Conservation (phyloP, 2,329 filamentous ascomycete species). For the Magnaporthiopsis rhizophila region DNA sequence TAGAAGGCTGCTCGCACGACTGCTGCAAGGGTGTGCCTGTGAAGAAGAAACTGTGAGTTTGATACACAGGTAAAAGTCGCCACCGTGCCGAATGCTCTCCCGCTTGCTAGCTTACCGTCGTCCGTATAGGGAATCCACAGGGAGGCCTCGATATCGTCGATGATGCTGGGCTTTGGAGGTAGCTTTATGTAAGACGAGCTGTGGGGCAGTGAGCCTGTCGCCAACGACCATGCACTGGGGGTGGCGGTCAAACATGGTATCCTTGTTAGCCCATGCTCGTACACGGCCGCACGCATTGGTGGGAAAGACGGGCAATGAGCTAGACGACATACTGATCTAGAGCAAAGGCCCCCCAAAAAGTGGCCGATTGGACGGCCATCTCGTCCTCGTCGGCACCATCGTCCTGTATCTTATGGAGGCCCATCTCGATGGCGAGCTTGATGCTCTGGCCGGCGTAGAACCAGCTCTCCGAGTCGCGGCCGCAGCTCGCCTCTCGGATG, state of each 20-base stretch:
- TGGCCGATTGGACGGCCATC: slow-evolving; percentile 49
- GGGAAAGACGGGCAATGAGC: neutral
- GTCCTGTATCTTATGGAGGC: slow-evolving; percentile 48
- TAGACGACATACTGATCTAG: slow-evolving; percentile 50
- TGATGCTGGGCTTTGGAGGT: slow-evolving; percentile 51
- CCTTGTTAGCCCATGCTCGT: neutral
- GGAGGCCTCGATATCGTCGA: slow-evolving; percentile 51
- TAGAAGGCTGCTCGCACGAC: slow-evolving; percentile 54
- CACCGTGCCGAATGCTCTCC: too few relatives aligned
- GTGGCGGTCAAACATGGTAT: neutral
- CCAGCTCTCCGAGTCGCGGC: slow-evolving; percentile 65
- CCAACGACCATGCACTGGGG: slow-evolving; percentile 54
- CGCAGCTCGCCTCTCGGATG: slow-evolving; percentile 64
- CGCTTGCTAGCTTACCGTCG: slow-evolving; percentile 33
- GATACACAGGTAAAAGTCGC: neutral
- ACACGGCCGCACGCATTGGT: neutral
- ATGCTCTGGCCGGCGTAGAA: slow-evolving; percentile 66
- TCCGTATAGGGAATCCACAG: slow-evolving; percentile 52
- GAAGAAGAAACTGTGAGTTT: neutral
- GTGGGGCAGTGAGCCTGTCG: slow-evolving; percentile 53
- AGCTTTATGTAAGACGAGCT: slow-evolving; percentile 49
- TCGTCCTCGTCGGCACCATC: slow-evolving; percentile 43
- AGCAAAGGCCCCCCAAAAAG: slow-evolving; percentile 55
- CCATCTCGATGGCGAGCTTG: slow-evolving; percentile 63
- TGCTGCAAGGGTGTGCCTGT: slow-evolving; percentile 35